A percentile compares a stretch with the other conserved stretches of the same genome.
Conservation (phyloP, 805 yeast genomes). For the Zygotorulaspora florentina region DNA sequence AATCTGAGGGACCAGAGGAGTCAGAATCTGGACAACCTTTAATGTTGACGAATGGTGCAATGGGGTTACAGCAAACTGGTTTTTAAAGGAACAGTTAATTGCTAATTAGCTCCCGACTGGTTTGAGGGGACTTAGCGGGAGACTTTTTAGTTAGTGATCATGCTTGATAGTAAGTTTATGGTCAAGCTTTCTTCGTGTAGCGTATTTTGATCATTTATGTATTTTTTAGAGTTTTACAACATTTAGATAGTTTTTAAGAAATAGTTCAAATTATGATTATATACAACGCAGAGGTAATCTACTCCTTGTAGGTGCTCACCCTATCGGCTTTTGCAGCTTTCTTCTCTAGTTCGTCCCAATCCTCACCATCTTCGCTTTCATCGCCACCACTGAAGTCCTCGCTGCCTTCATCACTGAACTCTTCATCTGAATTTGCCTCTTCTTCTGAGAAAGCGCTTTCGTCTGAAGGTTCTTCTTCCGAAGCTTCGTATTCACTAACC, state of each 20-base stretch:
- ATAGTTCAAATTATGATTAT: background rate
- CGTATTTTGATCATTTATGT: background rate
- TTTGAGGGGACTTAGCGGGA: conserved; percentile 14
- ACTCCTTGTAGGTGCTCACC: conserved; percentile 28
- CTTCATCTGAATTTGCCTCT: conserved; percentile 37
- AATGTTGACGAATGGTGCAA: conserved; percentile 77
- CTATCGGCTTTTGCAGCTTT: conserved; percentile 40
- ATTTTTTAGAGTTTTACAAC: background rate
- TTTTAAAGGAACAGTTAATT: conserved; percentile 51
- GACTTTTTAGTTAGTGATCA: background rate
- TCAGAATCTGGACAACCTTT: conserved; percentile 61
- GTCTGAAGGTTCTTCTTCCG: conserved; percentile 42
- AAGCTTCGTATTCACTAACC: conserved; percentile 42
- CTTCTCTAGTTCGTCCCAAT: conserved; percentile 39
- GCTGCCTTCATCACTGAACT: conserved; percentile 33
- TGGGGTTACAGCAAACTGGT: conserved; percentile 70
- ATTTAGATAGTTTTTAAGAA: background rate
- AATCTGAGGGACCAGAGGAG: conserved; percentile 49
- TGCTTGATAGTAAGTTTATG: no score
- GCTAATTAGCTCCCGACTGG: conserved; percentile 11
- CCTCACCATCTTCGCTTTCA: conserved; percentile 38
- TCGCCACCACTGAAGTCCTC: conserved; percentile 30
- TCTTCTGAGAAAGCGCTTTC: conserved; percentile 40
- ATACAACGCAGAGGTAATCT: background rate
- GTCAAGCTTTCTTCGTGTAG: no score